phyloP scores from a whole-genome alignment of 352 stramenopile species.

The Pythium volutum region DNA sequence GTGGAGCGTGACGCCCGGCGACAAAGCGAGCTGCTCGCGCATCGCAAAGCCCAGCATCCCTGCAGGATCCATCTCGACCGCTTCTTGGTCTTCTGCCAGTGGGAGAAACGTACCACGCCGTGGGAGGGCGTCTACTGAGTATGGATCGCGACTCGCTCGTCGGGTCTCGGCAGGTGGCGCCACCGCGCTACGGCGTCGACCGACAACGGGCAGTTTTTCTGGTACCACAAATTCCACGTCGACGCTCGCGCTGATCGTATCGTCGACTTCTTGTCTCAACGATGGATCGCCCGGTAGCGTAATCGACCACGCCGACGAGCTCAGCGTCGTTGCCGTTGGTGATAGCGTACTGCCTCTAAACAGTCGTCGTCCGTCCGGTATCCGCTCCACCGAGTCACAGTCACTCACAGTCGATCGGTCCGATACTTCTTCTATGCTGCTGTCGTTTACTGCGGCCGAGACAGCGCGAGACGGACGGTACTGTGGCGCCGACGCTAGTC shows the following conservation, averaged over 20 bases:
- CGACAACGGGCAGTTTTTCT: neutral
- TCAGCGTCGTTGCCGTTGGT: neutral
- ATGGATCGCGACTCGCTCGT: neutral
- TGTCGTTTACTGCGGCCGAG: neutral
- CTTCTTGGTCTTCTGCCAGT: slow-evolving; percentile 3
- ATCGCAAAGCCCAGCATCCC: slow-evolving; percentile 21
- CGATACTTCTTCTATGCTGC: neutral
- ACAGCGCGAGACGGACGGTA: neutral
- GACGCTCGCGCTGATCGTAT: slow-evolving; percentile 2
- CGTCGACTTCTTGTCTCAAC: neutral
- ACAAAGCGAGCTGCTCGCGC: slow-evolving; percentile 22
- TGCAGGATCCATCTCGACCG: slow-evolving; percentile 16
- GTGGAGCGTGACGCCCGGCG: slow-evolving; percentile 33
- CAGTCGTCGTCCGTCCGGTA: neutral
- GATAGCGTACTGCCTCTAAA: neutral
- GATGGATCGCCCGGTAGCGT: slow-evolving; percentile 9
- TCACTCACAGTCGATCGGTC: neutral
- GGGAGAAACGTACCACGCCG: slow-evolving; percentile 11
- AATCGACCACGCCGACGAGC: slow-evolving; percentile 19
- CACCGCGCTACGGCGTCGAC: neutral
- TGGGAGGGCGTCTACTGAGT: neutral
- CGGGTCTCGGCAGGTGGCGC: neutral
- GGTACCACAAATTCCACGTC: slow-evolving; percentile 13
- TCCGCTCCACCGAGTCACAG: neutral
- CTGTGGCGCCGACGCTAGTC: neutral